A percentile compares a stretch with the other conserved stretches of the same genome.
Conservation (phyloP, 805 yeast genomes). For the Wickerhamomyces tratensis region DNA sequence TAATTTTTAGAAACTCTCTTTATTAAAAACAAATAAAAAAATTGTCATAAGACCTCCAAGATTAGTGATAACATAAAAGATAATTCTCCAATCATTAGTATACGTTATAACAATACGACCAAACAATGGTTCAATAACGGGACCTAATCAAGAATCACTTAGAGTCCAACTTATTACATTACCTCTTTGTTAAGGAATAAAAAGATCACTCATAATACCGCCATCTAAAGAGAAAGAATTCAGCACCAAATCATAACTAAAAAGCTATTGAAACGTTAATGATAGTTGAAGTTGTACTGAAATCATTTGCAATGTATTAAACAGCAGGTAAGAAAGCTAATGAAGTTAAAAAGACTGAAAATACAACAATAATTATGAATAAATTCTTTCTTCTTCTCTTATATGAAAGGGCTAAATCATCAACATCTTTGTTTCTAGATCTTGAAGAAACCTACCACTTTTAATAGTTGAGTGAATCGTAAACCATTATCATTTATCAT, state of each 20-base stretch:
- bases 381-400: conserved; percentile 11
- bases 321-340: conserved; percentile 44
- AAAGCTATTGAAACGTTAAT: conserved; percentile 42
- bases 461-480: too few relatives aligned
- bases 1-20: conserved; percentile 29
- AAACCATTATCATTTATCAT: too few relatives aligned
- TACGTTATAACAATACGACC: conserved; percentile 45
- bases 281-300: conserved; percentile 35
- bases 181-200: conserved; percentile 40
- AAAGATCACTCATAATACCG: conserved; percentile 39
- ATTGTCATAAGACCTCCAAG: conserved; percentile 27
- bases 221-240: conserved; percentile 48
- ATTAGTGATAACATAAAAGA: conserved; percentile 39
- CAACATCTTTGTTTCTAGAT: too few relatives aligned
- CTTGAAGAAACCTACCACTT: too few relatives aligned
- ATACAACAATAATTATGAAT: conserved; percentile 24
- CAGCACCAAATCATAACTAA: conserved; percentile 45
- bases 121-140: conserved; percentile 41
- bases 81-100: conserved; percentile 38
- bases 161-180: conserved; percentile 38
- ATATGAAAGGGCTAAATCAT: too few relatives aligned
- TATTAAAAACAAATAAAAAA: conserved; percentile 29
- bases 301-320: conserved; percentile 33
- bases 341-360: conserved; percentile 33
- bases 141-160: conserved; percentile 43